A percentile compares a stretch with the other conserved stretches of the same genome.
phyloP scores from a whole-genome alignment of 148 eudicot species.

The Amaranthus palmeri region DNA sequence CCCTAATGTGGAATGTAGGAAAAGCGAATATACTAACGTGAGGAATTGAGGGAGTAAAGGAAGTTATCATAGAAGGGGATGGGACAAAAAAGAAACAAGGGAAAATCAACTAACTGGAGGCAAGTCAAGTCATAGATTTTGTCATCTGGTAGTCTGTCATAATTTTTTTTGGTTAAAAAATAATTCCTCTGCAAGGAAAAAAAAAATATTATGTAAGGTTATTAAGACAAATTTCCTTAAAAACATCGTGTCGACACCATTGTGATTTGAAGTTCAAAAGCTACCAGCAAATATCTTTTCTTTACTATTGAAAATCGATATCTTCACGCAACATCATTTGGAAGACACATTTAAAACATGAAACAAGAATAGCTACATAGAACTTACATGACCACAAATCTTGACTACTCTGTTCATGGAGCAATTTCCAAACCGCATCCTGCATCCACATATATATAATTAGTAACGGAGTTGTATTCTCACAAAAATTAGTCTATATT shows the following conservation, averaged over 20 bases:
- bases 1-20: too few relatives aligned
- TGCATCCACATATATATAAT: conserved; percentile 13
- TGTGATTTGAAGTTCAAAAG: not conserved
- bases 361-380: conserved; percentile 8
- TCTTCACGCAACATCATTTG: not conserved
- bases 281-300: not conserved
- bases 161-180: too few relatives aligned
- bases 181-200: too few relatives aligned
- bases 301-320: not conserved
- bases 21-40: too few relatives aligned
- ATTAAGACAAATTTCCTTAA: not conserved
- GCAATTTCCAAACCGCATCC: conserved; percentile 35
- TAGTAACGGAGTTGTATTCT: not conserved
- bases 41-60: too few relatives aligned
- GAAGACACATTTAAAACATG: not conserved
- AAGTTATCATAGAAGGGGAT: too few relatives aligned
- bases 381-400: conserved; percentile 32
- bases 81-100: too few relatives aligned
- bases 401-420: conserved; percentile 19
- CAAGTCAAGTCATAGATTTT: too few relatives aligned
- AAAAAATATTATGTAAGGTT: too few relatives aligned
- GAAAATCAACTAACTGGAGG: too few relatives aligned
- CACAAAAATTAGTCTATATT: not conserved
- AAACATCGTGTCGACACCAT: not conserved
- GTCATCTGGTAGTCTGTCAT: too few relatives aligned